Evolutionary conservation across 306 rosid species (phyloP).

Genomic region (Quercus berberidifolia): DNA sequence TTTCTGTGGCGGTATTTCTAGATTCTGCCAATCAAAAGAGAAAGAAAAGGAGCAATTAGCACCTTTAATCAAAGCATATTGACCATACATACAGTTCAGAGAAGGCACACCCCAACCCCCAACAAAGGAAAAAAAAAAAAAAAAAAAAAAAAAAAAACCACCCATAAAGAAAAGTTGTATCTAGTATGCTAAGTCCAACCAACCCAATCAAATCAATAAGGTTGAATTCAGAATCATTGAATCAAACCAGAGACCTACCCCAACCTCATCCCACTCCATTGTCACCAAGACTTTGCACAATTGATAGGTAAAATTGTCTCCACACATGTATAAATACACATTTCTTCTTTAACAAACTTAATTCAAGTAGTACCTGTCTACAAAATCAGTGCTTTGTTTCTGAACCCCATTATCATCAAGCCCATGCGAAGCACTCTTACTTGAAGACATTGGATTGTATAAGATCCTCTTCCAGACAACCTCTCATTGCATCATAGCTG

Average conservation of each 20-base stretch:
- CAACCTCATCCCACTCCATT: not conserved
- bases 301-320: not conserved
- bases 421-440: conserved; percentile 24
- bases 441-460: conserved; percentile 42
- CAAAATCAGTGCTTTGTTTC: conserved; percentile 18
- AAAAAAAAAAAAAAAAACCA: not conserved
- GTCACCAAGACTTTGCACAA: not conserved
- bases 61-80: not conserved
- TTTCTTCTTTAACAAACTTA: not conserved
- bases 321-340: not conserved
- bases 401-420: conserved; percentile 21
- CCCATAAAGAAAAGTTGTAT: too few species aligned
- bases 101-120: not conserved
- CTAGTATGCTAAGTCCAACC: not conserved
- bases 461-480: conserved; percentile 20
- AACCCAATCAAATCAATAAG: not conserved
- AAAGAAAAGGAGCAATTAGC: not conserved
- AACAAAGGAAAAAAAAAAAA: not conserved
- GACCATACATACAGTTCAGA: not conserved
- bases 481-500: conserved; percentile 9
- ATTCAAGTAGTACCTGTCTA: conserved; percentile 23
- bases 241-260: not conserved
- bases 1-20: not conserved
- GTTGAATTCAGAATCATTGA: not conserved
- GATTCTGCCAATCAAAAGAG: not conserved